These are phyloP conservation scores for Colletotrichum higginsianum DNA, from an alignment of 2,329 filamentous ascomycete genomes.

Conservation along the genomic window DNA sequence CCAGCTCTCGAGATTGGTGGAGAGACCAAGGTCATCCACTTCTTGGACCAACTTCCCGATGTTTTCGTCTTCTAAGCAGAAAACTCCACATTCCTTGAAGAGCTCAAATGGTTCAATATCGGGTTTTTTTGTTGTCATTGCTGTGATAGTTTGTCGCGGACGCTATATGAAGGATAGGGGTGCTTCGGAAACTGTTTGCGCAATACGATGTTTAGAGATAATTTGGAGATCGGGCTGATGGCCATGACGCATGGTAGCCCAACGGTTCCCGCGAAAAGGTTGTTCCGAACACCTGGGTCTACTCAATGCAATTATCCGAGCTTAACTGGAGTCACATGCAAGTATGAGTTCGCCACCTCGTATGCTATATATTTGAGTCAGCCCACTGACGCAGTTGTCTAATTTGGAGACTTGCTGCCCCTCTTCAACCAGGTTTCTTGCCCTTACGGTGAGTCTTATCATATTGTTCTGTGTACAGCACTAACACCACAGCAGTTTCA, in stretches of 20 bases:
- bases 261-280: neutral
- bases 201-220: neutral
- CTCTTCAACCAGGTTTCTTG: neutral
- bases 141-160: neutral
- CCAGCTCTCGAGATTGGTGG: neutral
- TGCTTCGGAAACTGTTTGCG: neutral
- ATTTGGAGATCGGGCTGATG: neutral
- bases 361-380: neutral
- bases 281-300: neutral
- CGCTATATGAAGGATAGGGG: neutral
- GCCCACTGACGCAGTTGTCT: neutral
- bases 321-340: neutral
- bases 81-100: neutral
- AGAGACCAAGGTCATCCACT: neutral
- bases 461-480: neutral
- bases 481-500: neutral
- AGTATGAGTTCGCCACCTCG: neutral
- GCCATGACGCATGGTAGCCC: neutral
- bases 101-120: neutral
- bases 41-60: neutral
- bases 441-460: neutral
- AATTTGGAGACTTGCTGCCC: neutral
- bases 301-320: neutral
- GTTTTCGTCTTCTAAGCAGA: neutral
- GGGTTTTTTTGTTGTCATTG: neutral